phyloP scores from a whole-genome alignment of 2,329 filamentous ascomycete genomes.

The Fusarium musae region DNA sequence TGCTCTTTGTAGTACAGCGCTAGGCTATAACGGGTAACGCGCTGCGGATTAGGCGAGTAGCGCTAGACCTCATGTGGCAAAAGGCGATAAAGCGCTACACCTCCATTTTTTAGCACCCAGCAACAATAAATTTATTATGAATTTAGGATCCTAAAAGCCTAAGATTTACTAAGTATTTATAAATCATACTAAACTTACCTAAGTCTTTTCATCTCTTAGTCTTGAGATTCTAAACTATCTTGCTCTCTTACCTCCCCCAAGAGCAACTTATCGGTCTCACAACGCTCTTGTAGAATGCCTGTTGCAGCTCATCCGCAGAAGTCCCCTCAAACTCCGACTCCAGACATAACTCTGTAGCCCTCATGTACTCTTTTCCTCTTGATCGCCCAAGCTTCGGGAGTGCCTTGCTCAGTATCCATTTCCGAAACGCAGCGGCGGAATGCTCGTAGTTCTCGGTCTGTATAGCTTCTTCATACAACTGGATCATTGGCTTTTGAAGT shows the following conservation, averaged over 20 bases:
- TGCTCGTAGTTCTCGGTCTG: neutral
- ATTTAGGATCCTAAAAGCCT: neutral
- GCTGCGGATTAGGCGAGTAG: neutral
- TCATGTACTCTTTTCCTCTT: neutral
- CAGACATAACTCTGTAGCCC: neutral
- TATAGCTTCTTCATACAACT: neutral
- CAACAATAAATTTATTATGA: neutral
- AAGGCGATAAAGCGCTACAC: neutral
- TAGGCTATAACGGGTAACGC: neutral
- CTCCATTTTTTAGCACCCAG: neutral
- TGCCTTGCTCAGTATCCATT: neutral
- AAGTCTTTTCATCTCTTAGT: accelerated
- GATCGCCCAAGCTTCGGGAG: neutral
- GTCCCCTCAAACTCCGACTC: accelerated
- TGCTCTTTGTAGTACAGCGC: constrained; percentile 7
- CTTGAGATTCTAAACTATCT: neutral
- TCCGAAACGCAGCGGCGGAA: neutral
- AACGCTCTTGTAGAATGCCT: neutral
- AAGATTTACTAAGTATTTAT: neutral
- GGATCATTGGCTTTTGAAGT: neutral
- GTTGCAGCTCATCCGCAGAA: neutral
- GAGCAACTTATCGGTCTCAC: neutral
- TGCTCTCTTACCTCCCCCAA: neutral
- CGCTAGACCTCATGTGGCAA: neutral
- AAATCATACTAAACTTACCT: accelerated